Evolutionary conservation across 345 rosid genomes (phyloP).

Genomic region (Euphorbia tirucalli): DNA sequence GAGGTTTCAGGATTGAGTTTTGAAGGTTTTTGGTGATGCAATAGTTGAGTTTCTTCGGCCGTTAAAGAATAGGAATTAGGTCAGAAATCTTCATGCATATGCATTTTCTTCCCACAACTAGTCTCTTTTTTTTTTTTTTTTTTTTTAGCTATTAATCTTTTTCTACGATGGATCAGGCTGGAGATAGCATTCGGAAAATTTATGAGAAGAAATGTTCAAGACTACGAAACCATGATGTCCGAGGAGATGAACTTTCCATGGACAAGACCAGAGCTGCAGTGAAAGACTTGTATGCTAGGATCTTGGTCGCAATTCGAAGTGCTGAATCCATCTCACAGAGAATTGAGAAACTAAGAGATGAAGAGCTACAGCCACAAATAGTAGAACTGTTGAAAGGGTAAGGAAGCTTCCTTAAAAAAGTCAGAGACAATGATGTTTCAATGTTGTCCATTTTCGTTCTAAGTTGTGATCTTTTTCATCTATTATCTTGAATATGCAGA

Average conservation of each 20-base stretch:
- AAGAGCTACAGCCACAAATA: constrained; percentile 67
- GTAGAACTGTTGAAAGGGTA: constrained; percentile 69
- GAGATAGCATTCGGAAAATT: constrained; percentile 52
- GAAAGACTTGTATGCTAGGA: constrained; percentile 64
- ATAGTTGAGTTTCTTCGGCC: neutral
- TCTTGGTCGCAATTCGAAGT: constrained; percentile 66
- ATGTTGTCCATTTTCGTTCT: neutral
- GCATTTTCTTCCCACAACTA: neutral
- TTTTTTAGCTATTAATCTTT: too few species aligned
- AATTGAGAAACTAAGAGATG: constrained; percentile 61
- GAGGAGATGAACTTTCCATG: constrained; percentile 40
- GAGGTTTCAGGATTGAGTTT: neutral
- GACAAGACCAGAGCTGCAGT: constrained; percentile 61
- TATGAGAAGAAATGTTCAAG: constrained; percentile 60
- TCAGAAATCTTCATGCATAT: neutral
- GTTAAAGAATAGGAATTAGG: neutral
- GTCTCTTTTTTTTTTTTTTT: constrained; percentile 7
- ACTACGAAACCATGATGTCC: constrained; percentile 49
- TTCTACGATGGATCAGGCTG: constrained; percentile 51
- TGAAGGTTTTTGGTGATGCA: neutral
- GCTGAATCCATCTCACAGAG: constrained; percentile 66
- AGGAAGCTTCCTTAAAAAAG: constrained; percentile 17
- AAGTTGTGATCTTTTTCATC: constrained; percentile 16
- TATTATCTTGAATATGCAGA: constrained; percentile 34
- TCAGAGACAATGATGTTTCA: neutral